A percentile compares a stretch with the other conserved stretches of the same genome.
These are phyloP conservation scores for Bolboschoenus planiculmis DNA, from an alignment of 176 grass and related monocot species.

Conservation along the genomic window DNA sequence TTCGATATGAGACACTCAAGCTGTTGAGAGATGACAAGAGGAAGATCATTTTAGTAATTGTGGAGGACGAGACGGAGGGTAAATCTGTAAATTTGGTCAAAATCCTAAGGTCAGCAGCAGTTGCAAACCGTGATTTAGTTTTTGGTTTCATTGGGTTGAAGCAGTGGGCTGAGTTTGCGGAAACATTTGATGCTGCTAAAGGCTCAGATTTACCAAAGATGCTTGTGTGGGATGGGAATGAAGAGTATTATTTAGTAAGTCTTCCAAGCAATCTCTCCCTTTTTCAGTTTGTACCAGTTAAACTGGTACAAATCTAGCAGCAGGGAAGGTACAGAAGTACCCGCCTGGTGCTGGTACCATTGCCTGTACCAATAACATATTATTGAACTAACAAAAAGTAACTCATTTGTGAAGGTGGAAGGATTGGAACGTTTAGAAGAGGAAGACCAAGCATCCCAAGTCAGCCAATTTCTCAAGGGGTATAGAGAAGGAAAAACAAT, in stretches of 20 bases:
- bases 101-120: conserved; percentile 67
- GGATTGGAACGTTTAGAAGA: conserved; percentile 54
- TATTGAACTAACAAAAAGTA: neutral
- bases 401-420: conserved; percentile 43
- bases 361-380: neutral
- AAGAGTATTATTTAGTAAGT: conserved; percentile 83
- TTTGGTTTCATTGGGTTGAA: conserved; percentile 80
- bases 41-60: conserved; percentile 68
- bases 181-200: conserved; percentile 61
- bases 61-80: conserved; percentile 62
- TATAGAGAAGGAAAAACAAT: conserved; percentile 65
- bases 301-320: neutral
- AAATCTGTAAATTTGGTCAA: conserved; percentile 49
- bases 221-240: conserved; percentile 74
- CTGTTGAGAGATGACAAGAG: conserved; percentile 66
- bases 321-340: neutral
- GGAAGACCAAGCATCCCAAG: conserved; percentile 60
- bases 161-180: conserved; percentile 76
- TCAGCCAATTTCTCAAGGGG: conserved; percentile 65
- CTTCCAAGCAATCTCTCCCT: neutral
- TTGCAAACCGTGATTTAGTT: conserved; percentile 76
- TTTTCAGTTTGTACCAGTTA: conserved; percentile 6
- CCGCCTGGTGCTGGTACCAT: neutral
- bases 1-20: conserved; percentile 58
- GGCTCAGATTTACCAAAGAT: conserved; percentile 55